Percentiles rank a stretch among this genome's conserved stretches.
Conservation (phyloP, 2,329 filamentous ascomycete species). For the Sordariomycetes sp. region DNA sequence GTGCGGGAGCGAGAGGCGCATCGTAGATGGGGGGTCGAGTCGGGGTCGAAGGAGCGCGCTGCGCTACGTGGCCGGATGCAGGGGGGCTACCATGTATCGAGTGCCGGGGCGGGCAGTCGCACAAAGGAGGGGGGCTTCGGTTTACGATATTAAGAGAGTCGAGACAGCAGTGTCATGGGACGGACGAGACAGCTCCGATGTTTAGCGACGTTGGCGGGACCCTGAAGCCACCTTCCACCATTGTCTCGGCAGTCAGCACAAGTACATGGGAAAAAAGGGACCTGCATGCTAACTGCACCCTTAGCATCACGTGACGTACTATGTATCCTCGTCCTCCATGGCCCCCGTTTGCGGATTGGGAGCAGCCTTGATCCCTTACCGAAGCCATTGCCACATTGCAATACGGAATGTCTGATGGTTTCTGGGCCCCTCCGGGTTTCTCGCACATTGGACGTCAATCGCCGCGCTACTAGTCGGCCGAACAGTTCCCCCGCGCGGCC, state of each 20-base stretch:
- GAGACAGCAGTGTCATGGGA: neutral
- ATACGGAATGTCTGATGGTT: neutral
- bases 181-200: neutral
- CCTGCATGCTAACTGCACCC: neutral
- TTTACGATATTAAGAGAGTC: neutral
- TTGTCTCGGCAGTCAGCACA: neutral
- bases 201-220: neutral
- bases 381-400: neutral
- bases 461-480: neutral
- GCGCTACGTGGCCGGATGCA: neutral
- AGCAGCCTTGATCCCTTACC: neutral
- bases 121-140: neutral
- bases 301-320: neutral
- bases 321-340: neutral
- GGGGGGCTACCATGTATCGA: neutral
- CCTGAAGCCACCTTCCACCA: neutral
- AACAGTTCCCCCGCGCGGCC: neutral
- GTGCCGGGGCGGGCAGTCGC: neutral
- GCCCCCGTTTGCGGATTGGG: too few species aligned
- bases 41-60: neutral
- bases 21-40: neutral
- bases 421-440: neutral
- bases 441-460: neutral
- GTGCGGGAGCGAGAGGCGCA: constrained; percentile 9
- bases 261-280: too few species aligned